Evolutionary conservation across 2,329 filamentous ascomycete genomes (phyloP), one percentile per base, ranked within the genome.

Genomic region (Colletotrichum caudatum): DNA sequence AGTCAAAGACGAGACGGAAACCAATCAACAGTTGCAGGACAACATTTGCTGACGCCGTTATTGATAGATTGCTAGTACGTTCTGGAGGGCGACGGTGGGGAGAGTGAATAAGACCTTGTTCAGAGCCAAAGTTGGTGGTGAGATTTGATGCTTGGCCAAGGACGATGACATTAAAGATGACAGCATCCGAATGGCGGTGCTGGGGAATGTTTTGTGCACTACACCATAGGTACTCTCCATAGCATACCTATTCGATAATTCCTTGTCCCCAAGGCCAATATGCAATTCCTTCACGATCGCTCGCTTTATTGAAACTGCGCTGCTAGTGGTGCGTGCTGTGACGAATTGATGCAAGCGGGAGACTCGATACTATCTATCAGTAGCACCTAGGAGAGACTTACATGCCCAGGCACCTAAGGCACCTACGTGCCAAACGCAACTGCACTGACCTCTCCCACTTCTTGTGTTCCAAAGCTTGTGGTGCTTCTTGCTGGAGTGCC

Each of bases 111-210:
- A 85, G 71, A 77, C 78, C n/a, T 78, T 84, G 29, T 87, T 88
- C 62, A 81, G 81, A 41, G 88, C 88, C 74, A 82, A 84, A 41
- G 78, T 90, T 68, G 87, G 88, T 14, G 87, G 88, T 16, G 88
- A 90, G 76, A 86, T 81, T 76, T 85, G 60, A 69, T 44, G 50
- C 50, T 33, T 33, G 37, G 37, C 29, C 29, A 29, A 3, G 50
- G 46, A 12, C n/a, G 35, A 16, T 23, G 37, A 26, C 3, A 2
- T 67, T 70, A 16, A 6, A 9, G 63, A 23, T 54, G 50, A 18
- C 37, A 54, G 50, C n/a, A 41, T 33, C 23, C 18, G 18, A 33
- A 23, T 64, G 61, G 37, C n/a, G 46, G n/a, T 62, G n/a, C n/a
- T 29, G 23, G 8, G n/a, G 12, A 18, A 29, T 23, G 9, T 12